A percentile compares a stretch with the other conserved stretches of the same genome.
phyloP scores from a whole-genome alignment of 345 rosid species.

The Geranium brycei region DNA sequence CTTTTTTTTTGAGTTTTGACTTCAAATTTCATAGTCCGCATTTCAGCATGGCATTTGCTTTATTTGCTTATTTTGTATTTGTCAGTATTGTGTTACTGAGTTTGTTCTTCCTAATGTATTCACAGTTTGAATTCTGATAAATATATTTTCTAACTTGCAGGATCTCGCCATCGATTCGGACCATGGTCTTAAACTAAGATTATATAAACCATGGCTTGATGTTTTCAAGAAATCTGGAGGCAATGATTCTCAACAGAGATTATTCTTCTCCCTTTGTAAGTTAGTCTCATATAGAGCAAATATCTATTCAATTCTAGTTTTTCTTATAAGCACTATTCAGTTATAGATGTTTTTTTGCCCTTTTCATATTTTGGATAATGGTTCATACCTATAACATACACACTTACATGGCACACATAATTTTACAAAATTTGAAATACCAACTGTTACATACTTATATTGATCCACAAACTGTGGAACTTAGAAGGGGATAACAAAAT shows the following conservation, averaged over 20 bases:
- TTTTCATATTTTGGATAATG: no score
- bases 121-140: background rate
- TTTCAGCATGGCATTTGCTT: no score
- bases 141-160: slow-evolving; percentile 23
- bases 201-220: slow-evolving; percentile 71
- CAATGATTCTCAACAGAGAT: slow-evolving; percentile 52
- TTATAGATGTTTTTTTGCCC: background rate
- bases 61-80: no score
- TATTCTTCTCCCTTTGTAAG: slow-evolving; percentile 78
- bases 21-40: no score
- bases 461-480: no score
- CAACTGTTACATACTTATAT: no score
- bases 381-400: no score
- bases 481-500: background rate
- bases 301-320: background rate
- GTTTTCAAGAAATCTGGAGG: slow-evolving; percentile 43
- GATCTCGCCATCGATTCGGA: slow-evolving; percentile 22
- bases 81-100: no score
- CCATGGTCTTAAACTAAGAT: slow-evolving; percentile 53
- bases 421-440: no score
- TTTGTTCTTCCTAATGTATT: no score
- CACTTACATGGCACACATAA: no score
- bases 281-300: slow-evolving; percentile 2
- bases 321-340: background rate
- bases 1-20: no score